phyloP scores from a whole-genome alignment of 768 basidiomycete genomes.

The Boletus rex-veris region DNA sequence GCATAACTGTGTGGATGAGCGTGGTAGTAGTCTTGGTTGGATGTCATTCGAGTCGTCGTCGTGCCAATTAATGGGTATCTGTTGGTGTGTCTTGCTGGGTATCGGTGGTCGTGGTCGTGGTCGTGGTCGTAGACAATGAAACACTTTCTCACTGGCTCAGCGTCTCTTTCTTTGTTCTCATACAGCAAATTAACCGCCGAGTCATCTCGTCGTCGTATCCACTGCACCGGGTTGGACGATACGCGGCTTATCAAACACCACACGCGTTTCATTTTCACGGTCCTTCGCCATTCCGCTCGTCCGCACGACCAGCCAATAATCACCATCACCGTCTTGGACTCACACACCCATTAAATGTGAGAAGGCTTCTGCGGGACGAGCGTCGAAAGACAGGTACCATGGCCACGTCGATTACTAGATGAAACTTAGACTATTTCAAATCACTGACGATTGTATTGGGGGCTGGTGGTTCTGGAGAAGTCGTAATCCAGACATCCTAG shows the following conservation, averaged over 20 bases:
- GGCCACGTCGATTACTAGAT: not conserved
- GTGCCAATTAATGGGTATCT: constrained; percentile 17
- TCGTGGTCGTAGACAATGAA: not conserved
- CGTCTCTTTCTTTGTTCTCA: not conserved
- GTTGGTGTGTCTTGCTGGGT: constrained; percentile 7
- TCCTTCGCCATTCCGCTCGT: constrained; percentile 8
- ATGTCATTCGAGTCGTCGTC: constrained; percentile 19
- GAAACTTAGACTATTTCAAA: not conserved
- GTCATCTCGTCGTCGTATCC: too few species aligned
- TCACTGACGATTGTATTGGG: too few species aligned
- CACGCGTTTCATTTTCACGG: not conserved
- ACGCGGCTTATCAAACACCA: not conserved
- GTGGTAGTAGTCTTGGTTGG: constrained; percentile 26
- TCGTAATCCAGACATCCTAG: too few species aligned
- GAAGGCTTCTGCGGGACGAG: not conserved
- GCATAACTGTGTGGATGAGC: constrained; percentile 7
- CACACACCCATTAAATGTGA: not conserved
- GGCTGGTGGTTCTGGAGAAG: too few species aligned
- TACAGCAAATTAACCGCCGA: not conserved
- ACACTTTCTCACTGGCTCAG: too few species aligned
- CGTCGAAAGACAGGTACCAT: not conserved
- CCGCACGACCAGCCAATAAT: not conserved
- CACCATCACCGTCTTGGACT: not conserved
- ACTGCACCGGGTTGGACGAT: not conserved
- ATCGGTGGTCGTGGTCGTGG: constrained; percentile 8